Evolutionary conservation across 2,329 filamentous ascomycete genomes (phyloP).

Genomic region (Apiospora arundinis): DNA sequence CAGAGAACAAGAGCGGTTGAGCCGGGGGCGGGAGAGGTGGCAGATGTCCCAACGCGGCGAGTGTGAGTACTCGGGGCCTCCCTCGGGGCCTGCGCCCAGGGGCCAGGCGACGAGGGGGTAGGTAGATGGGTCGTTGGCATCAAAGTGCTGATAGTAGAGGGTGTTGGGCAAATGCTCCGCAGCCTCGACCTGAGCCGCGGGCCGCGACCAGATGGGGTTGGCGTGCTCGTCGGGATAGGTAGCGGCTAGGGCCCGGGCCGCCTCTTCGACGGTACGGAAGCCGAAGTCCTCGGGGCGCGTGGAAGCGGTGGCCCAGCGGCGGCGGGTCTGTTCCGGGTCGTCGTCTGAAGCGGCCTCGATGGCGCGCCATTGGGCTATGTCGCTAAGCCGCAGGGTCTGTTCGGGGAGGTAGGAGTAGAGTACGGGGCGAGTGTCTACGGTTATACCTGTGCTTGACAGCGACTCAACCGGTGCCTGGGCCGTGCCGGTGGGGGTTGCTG

Average conservation of each 20-base stretch:
- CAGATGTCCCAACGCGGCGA: constrained; percentile 32
- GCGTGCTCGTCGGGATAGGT: not conserved
- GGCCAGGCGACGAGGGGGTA: constrained; percentile 45
- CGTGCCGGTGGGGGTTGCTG: not conserved
- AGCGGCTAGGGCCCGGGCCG: not conserved
- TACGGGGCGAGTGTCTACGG: not conserved
- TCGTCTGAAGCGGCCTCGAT: not conserved
- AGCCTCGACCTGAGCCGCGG: not conserved
- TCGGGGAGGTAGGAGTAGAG: not conserved
- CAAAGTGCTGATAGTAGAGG: constrained; percentile 6
- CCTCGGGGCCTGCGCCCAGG: constrained; percentile 51
- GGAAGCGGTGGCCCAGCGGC: not conserved
- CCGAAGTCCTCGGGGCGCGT: constrained; percentile 13
- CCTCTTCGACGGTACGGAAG: constrained; percentile 15
- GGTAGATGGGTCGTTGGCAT: not conserved
- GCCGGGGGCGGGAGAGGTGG: constrained; percentile 17
- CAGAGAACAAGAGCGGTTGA: constrained; percentile 9
- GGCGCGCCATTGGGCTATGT: constrained; percentile 4
- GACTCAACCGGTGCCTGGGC: not conserved
- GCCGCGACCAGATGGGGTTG: not conserved
- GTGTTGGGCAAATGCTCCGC: constrained; percentile 6
- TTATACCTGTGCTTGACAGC: not conserved
- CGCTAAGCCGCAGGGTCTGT: not conserved
- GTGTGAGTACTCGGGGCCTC: constrained; percentile 36
- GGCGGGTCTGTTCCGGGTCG: not conserved